Percentiles rank a stretch among this genome's conserved stretches.
Conservation (phyloP, 164 flowering plant genomes). For the Piper longum region DNA sequence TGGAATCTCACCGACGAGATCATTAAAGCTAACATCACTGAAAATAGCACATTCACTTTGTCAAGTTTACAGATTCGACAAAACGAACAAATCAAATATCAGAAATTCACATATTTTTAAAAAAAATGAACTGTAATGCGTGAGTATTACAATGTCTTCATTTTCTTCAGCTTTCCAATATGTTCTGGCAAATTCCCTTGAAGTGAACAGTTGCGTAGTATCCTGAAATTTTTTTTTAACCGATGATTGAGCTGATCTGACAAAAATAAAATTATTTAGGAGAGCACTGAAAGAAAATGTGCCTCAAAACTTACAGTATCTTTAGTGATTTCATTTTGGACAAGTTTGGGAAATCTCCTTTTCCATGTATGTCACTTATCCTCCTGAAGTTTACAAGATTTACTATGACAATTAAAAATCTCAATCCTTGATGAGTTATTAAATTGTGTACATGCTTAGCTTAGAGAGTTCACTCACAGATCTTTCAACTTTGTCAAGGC, state of each 20-base stretch:
- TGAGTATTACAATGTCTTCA: constrained; percentile 47
- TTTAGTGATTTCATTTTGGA: constrained; percentile 31
- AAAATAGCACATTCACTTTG: constrained; percentile 2
- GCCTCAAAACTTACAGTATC: constrained; percentile 33
- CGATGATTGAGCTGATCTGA: not conserved
- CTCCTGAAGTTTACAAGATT: constrained; percentile 27
- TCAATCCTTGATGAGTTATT: not conserved
- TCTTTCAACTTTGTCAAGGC: constrained; percentile 42
- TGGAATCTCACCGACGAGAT: constrained; percentile 54
- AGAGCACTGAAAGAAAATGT: not conserved
- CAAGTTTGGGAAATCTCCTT: constrained; percentile 37
- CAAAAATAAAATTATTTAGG: not conserved
- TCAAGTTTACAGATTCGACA: not conserved
- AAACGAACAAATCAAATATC: not conserved
- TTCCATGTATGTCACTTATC: constrained; percentile 55
- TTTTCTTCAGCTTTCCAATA: constrained; percentile 36
- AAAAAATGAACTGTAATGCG: not conserved
- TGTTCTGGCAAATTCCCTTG: constrained; percentile 46
- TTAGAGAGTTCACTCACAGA: constrained; percentile 24
- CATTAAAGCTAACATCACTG: constrained; percentile 67
- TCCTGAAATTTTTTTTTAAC: constrained; percentile 17
- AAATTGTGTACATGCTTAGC: not conserved
- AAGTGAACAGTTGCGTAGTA: constrained; percentile 46
- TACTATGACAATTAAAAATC: not conserved
- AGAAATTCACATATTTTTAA: not conserved